Evolutionary conservation across 495 filamentous ascomycete species (phyloP).

Genomic region (Penicillium silybi): DNA sequence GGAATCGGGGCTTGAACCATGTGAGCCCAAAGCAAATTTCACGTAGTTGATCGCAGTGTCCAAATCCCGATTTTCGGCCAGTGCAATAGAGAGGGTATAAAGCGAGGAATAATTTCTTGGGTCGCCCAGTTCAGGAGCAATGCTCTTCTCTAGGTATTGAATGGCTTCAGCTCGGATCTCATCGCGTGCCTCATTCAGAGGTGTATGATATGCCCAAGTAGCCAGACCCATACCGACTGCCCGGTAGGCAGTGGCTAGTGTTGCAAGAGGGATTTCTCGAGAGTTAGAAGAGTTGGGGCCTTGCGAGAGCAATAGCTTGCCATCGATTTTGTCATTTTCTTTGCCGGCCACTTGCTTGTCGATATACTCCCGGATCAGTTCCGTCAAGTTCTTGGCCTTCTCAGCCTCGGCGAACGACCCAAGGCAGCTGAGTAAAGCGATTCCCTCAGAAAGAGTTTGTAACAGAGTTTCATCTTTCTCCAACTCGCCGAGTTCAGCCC

Average conservation of each 20-base stretch:
- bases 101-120: conserved; percentile 64
- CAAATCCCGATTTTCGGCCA: conserved; percentile 78
- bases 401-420: conserved; percentile 69
- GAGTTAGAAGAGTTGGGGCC: conserved; percentile 21
- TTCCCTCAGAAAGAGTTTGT: conserved; percentile 69
- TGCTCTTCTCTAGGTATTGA: conserved; percentile 63
- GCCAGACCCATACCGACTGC: conserved; percentile 80
- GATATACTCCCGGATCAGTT: conserved; percentile 63
- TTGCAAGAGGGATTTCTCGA: conserved; percentile 43
- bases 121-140: conserved; percentile 59
- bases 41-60: conserved; percentile 71
- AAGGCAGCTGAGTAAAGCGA: conserved; percentile 77
- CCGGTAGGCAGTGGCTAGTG: conserved; percentile 67
- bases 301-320: conserved; percentile 17
- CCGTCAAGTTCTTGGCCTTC: conserved; percentile 65
- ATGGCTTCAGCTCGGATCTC: conserved; percentile 71
- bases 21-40: conserved; percentile 54
- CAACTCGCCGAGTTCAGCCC: conserved; percentile 68
- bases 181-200: conserved; percentile 61
- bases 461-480: conserved; percentile 74
- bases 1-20: conserved; percentile 23
- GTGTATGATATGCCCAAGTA: conserved; percentile 78
- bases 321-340: conserved; percentile 34
- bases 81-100: conserved; percentile 72
- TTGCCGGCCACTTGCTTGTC: conserved; percentile 38